phyloP scores from a whole-genome alignment of 2,329 filamentous ascomycete genomes.

The Ceratocystis eucalypticola region DNA sequence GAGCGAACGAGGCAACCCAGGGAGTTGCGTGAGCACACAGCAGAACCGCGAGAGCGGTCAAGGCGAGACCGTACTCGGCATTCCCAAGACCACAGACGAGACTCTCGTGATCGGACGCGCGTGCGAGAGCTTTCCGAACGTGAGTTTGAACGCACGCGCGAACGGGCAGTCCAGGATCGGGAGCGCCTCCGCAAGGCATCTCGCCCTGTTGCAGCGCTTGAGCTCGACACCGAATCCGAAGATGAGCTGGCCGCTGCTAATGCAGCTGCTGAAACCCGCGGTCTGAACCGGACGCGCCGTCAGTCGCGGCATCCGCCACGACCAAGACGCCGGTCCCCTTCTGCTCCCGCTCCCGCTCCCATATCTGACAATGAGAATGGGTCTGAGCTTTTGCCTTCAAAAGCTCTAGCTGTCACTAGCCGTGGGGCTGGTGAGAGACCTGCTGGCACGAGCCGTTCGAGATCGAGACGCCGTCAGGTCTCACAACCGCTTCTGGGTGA shows the following conservation, averaged over 20 bases:
- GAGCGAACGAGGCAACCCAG: neutral
- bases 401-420: neutral
- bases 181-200: conserved; percentile 15
- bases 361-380: neutral
- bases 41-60: neutral
- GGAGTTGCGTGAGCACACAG: neutral
- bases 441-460: neutral
- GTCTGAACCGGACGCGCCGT: neutral
- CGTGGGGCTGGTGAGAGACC: neutral
- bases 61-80: conserved; percentile 3
- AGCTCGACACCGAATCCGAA: conserved; percentile 15
- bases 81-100: neutral
- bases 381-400: neutral
- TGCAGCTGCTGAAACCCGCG: conserved; percentile 8
- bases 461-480: conserved; percentile 7
- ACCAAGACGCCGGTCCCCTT: neutral
- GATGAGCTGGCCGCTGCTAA: conserved; percentile 1
- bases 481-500: conserved; percentile 15
- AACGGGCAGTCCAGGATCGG: conserved; percentile 21
- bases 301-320: neutral
- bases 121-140: conserved; percentile 10
- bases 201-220: conserved; percentile 13
- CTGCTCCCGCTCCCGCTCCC: neutral
- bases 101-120: neutral
- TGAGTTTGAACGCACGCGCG: conserved; percentile 22